Evolutionary conservation across 129 eudicot species (phyloP), one percentile per base, ranked within the genome.

Genomic region (Deinandra increscens): DNA sequence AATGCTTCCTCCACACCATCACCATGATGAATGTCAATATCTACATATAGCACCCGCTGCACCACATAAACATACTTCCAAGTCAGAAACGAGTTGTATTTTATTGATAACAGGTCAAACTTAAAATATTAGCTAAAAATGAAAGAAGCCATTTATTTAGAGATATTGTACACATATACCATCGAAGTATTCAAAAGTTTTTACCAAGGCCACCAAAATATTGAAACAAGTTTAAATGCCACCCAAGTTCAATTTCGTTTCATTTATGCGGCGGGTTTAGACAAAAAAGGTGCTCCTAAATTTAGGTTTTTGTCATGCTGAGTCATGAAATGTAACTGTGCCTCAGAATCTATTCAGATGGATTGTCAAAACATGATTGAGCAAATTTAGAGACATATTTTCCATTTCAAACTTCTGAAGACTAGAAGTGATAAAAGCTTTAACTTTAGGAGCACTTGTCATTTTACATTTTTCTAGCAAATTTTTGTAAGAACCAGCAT

Each of bases 1-100:
- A 93, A 93, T 26, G 98, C 98, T 80, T 93, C 98, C 81, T 93
- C 98, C 43, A 93, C 98, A 60, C 98, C 98, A 69, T 93, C 98
- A 45, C 98, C 98, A 26, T 93, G 98, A 79, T 93, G 98, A 71
- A 93, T 89, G 83, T 93, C 98, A 54, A 93, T 93, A 79, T 93
- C 98, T 9, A 93, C 98, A 20, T 93, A 93, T 46, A 93, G 62
- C 46, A 93, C 98, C 59, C 98, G 95, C 92, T 91, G 91, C 89
- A 83, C 29, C 45, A 75, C 5, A 70, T 49, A 60, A 70, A 46
- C 51, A 53, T 37, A 54, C 9, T 51, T 58, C 64, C 41, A 29
- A 58, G 39, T 58, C 64, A 58, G 64, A 33, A 11, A 58, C 1
- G 17, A 6, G 8, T 1, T 1, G 9, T 26, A 2, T 58, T 29